Evolutionary conservation across 108 stramenopile species (phyloP).

Genomic region (Nitzschia palea): DNA sequence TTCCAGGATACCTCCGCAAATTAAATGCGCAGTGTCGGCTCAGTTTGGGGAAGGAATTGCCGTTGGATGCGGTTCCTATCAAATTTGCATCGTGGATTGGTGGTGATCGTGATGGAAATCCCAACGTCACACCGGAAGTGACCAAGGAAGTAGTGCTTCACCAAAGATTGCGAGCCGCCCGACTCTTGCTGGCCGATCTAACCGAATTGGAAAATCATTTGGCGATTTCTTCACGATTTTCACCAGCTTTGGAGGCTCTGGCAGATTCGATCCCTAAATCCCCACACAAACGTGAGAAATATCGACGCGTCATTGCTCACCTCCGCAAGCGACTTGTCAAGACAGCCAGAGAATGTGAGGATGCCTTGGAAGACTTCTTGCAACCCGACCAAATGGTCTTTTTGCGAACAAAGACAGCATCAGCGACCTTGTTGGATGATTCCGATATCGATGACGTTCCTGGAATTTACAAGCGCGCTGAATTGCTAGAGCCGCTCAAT

Average conservation of each 20-base stretch:
- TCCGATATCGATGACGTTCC: slow-evolving; percentile 64
- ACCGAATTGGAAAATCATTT: slow-evolving; percentile 56
- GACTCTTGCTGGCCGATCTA: slow-evolving; percentile 79
- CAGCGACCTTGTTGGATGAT: slow-evolving; percentile 17
- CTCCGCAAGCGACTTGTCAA: slow-evolving; percentile 69
- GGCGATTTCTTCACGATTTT: slow-evolving; percentile 76
- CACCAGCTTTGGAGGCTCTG: slow-evolving; percentile 51
- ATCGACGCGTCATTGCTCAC: slow-evolving; percentile 84
- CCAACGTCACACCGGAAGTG: slow-evolving; percentile 92
- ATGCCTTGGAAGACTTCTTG: slow-evolving; percentile 30
- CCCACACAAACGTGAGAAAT: slow-evolving; percentile 63
- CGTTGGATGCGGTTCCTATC: slow-evolving; percentile 85
- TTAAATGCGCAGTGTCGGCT: slow-evolving; percentile 83
- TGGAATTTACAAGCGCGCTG: slow-evolving; percentile 60
- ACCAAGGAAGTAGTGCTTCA: slow-evolving; percentile 85
- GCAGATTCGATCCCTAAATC: slow-evolving; percentile 47
- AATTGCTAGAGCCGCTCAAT: slow-evolving; percentile 77
- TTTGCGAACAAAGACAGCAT: slow-evolving; percentile 13
- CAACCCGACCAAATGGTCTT: slow-evolving; percentile 27
- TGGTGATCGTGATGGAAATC: slow-evolving; percentile 93
- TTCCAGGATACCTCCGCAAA: slow-evolving; percentile 92
- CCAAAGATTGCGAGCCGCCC: slow-evolving; percentile 84
- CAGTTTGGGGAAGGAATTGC: slow-evolving; percentile 74
- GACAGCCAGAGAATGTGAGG: slow-evolving; percentile 72
- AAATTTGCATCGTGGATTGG: slow-evolving; percentile 96